phyloP scores from a whole-genome alignment of 257 asterid species.

The Orobanche coerulescens region DNA sequence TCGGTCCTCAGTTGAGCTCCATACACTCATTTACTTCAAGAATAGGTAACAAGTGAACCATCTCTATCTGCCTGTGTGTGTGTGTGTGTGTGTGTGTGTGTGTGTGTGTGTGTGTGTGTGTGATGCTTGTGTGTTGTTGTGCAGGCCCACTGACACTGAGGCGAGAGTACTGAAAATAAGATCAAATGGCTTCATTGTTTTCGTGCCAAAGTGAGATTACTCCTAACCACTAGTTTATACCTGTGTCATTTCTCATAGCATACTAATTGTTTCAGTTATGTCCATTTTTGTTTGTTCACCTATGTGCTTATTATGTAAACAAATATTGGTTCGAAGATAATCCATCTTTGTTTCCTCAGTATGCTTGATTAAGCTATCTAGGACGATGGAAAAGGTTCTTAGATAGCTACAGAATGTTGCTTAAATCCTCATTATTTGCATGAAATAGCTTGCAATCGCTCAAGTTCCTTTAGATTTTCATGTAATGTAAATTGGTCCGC shows the following conservation, averaged over 20 bases:
- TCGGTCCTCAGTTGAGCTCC: slow-evolving; percentile 95
- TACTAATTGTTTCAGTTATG: not conserved
- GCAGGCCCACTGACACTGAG: slow-evolving; percentile 96
- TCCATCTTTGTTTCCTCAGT: not conserved
- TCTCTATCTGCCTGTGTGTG: slow-evolving; percentile 7
- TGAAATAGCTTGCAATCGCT: not conserved
- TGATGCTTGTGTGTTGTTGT: slow-evolving; percentile 14
- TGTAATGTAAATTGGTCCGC: not conserved
- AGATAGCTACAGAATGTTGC: not conserved
- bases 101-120: not conserved
- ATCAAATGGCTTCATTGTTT: slow-evolving; percentile 87
- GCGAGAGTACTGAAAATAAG: slow-evolving; percentile 88
- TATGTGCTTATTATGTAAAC: not conserved
- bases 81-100: no score
- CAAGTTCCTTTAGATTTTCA: not conserved
- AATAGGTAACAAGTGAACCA: slow-evolving; percentile 45
- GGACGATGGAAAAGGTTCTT: not conserved
- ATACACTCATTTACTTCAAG: slow-evolving; percentile 81
- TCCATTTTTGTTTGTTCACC: not conserved
- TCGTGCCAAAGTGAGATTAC: slow-evolving; percentile 73
- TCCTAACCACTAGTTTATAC: not conserved
- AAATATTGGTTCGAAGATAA: not conserved
- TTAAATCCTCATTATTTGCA: not conserved
- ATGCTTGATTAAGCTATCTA: not conserved
- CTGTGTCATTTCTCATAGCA: not conserved